Percentiles rank a stretch among this genome's conserved stretches.
phyloP scores from a whole-genome alignment of 768 basidiomycete genomes.

The Pisolithus albus region DNA sequence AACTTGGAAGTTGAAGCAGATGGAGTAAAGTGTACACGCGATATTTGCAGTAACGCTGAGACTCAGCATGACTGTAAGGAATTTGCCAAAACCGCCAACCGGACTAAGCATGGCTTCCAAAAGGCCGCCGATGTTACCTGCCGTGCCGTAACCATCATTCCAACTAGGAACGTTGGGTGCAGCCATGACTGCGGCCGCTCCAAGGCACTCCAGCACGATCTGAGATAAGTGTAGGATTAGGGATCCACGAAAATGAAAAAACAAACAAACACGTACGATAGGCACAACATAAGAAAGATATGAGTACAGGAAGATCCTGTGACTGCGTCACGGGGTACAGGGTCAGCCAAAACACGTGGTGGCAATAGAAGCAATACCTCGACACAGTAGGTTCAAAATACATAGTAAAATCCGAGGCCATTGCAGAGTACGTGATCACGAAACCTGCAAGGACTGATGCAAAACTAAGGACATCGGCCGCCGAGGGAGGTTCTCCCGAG shows the following conservation, averaged over 20 bases:
- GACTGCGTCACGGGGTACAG: conserved; percentile 28
- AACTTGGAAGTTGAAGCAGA: conserved; percentile 67
- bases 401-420: conserved; percentile 69
- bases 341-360: conserved; percentile 1
- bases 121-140: conserved; percentile 58
- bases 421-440: conserved; percentile 51
- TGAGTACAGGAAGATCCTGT: conserved; percentile 55
- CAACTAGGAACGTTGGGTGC: conserved; percentile 51
- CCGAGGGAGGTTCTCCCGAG: conserved; percentile 42
- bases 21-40: conserved; percentile 77
- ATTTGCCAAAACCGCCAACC: conserved; percentile 58
- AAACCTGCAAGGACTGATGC: conserved; percentile 69
- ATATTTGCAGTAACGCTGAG: conserved; percentile 76
- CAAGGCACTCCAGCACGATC: conserved; percentile 47
- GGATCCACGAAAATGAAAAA: conserved; percentile 11
- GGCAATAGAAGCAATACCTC: conserved; percentile 34
- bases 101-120: conserved; percentile 57
- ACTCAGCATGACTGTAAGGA: conserved; percentile 66
- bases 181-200: conserved; percentile 60
- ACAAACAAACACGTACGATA: conserved; percentile 45
- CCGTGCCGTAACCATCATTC: conserved; percentile 44
- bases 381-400: conserved; percentile 58
- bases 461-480: conserved; percentile 52
- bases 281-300: conserved; percentile 61
- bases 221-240: conserved; percentile 8